Percentiles rank a stretch among this genome's conserved stretches.
Conservation (phyloP, 2,329 filamentous ascomycete genomes). For the Aspergillus piperis region DNA sequence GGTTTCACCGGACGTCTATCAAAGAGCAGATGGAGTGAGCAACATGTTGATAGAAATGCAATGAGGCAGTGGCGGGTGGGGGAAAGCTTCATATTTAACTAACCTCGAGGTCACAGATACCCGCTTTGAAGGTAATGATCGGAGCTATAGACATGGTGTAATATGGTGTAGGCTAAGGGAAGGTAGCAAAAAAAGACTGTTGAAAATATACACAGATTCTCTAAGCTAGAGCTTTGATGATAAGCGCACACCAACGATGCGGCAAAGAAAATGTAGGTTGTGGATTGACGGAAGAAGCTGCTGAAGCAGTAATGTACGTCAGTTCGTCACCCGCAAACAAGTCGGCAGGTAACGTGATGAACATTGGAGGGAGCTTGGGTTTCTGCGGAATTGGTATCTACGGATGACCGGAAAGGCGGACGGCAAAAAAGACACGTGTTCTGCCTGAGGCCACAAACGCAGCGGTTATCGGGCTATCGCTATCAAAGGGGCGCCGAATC, state of each 20-base stretch:
- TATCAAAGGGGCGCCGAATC: constrained; percentile 28
- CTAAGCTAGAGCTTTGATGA: neutral
- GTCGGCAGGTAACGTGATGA: neutral
- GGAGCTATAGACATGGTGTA: constrained; percentile 75
- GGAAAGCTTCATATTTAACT: constrained; percentile 37
- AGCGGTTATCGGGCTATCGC: constrained; percentile 10
- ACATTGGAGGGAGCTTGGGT: constrained; percentile 9
- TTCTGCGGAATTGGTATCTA: constrained; percentile 13
- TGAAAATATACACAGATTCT: neutral
- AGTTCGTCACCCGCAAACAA: constrained; percentile 5
- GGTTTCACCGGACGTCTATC: constrained; percentile 58
- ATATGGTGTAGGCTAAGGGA: neutral
- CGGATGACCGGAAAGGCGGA: neutral
- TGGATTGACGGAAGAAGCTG: constrained; percentile 1
- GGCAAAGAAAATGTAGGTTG: neutral
- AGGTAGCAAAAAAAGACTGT: neutral
- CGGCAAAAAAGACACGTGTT: neutral
- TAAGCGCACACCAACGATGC: neutral
- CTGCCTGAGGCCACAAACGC: constrained; percentile 17
- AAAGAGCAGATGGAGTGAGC: neutral
- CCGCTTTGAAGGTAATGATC: constrained; percentile 95
- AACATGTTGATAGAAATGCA: neutral
- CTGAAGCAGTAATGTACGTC: constrained; percentile 9
- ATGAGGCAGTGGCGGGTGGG: too few species aligned
- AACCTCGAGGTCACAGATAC: constrained; percentile 82